Percentiles rank a stretch among this genome's conserved stretches.
These are phyloP conservation scores for Wickerhamiella alocasiicola DNA, from an alignment of 805 yeast genomes.

Conservation along the genomic window DNA sequence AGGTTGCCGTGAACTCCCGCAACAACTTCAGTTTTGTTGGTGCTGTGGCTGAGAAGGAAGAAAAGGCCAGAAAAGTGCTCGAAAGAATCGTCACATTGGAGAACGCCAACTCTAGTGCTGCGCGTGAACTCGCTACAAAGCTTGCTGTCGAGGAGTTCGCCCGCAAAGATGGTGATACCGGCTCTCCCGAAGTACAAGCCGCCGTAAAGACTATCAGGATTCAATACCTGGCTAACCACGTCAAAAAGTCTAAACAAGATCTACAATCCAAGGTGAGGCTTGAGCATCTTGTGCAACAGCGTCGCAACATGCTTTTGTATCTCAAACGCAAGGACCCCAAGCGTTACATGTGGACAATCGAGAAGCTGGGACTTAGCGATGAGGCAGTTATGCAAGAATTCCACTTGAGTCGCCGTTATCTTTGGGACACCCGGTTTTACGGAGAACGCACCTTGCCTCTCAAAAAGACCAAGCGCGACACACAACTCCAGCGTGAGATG, in stretches of 20 bases:
- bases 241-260: conserved; percentile 61
- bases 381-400: conserved; percentile 67
- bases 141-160: conserved; percentile 71
- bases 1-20: conserved; percentile 34
- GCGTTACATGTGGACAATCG: conserved; percentile 73
- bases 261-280: conserved; percentile 52
- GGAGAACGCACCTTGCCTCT: conserved; percentile 28
- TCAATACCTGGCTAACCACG: conserved; percentile 63
- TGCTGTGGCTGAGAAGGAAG: conserved; percentile 26
- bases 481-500: conserved; percentile 18
- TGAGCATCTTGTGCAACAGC: conserved; percentile 75
- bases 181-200: conserved; percentile 92
- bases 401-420: conserved; percentile 27
- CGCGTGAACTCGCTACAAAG: conserved; percentile 42
- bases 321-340: conserved; percentile 70
- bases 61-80: conserved; percentile 53
- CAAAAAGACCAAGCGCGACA: conserved; percentile 23
- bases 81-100: conserved; percentile 59
- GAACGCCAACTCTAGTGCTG: conserved; percentile 52
- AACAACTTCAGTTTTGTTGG: conserved; percentile 23
- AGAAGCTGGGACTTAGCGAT: conserved; percentile 79
- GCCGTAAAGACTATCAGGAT: conserved; percentile 77
- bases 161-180: conserved; percentile 80
- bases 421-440: conserved; percentile 27
- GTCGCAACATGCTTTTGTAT: conserved; percentile 74